phyloP scores from a whole-genome alignment of 2,329 filamentous ascomycete genomes.

The Botrytis cinerea region DNA sequence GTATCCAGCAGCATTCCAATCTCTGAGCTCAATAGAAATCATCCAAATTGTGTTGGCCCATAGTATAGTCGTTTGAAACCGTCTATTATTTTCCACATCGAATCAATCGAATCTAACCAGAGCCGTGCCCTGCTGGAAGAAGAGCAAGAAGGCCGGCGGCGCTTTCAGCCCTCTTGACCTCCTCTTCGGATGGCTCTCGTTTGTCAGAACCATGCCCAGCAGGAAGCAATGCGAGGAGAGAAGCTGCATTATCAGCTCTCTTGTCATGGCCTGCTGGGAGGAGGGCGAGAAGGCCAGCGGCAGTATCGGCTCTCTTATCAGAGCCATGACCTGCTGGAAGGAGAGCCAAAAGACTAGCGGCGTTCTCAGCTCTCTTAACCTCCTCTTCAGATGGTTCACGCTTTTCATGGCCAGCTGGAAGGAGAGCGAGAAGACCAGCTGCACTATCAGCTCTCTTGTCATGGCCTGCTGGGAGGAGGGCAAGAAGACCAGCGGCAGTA shows the following conservation, averaged over 20 bases:
- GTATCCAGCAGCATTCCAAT: slow-evolving; percentile 8
- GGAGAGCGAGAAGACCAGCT: neutral
- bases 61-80: neutral
- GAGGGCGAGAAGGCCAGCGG: neutral
- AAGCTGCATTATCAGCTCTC: neutral
- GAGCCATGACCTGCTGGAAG: neutral
- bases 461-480: neutral
- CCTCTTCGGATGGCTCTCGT: slow-evolving; percentile 5
- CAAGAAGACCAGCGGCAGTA: neutral
- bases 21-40: neutral
- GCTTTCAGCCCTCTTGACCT: neutral
- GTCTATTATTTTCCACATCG: neutral
- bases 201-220: neutral
- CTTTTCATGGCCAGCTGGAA: neutral
- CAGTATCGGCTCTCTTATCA: neutral
- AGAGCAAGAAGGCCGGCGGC: neutral
- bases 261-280: neutral
- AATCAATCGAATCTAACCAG: neutral
- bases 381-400: slow-evolving; percentile 6
- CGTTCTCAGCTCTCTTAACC: neutral
- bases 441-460: neutral
- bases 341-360: neutral
- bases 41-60: neutral
- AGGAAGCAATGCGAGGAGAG: neutral
- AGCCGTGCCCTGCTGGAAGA: slow-evolving; percentile 4